Percentiles rank a stretch among this genome's conserved stretches.
phyloP scores from a whole-genome alignment of 2,329 filamentous ascomycete genomes.

The Ophiosphaerella narmari region DNA sequence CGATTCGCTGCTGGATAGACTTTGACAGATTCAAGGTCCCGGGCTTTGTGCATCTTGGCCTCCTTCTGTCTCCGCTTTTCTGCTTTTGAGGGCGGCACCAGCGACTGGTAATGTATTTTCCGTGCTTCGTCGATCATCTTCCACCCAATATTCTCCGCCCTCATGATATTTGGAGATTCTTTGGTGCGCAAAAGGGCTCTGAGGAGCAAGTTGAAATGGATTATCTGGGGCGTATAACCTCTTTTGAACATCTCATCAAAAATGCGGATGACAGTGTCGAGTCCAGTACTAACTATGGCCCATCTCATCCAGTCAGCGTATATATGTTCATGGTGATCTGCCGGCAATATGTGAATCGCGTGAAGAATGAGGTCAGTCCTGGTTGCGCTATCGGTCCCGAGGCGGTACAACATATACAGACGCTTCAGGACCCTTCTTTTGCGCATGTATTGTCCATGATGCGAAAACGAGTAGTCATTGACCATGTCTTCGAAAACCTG shows the following conservation, averaged over 20 bases:
- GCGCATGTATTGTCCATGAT: constrained; percentile 41
- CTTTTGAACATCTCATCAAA: constrained; percentile 75
- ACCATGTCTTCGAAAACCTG: constrained; percentile 90
- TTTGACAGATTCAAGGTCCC: constrained; percentile 3
- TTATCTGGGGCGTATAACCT: constrained; percentile 69
- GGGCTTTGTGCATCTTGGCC: not conserved
- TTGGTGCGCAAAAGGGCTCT: constrained; percentile 71
- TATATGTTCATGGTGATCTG: constrained; percentile 72
- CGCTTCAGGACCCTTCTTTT: constrained; percentile 24
- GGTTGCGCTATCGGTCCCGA: constrained; percentile 34
- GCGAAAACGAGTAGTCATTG: constrained; percentile 54
- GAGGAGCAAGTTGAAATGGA: constrained; percentile 81
- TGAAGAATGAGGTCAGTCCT: constrained; percentile 39
- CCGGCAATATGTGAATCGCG: constrained; percentile 59
- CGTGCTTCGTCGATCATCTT: constrained; percentile 39
- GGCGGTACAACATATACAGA: constrained; percentile 33
- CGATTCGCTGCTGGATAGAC: constrained; percentile 32
- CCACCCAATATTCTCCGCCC: constrained; percentile 44
- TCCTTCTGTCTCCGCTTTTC: constrained; percentile 4
- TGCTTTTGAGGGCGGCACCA: not conserved
- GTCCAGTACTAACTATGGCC: constrained; percentile 67
- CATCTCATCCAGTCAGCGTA: constrained; percentile 88
- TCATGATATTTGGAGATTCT: constrained; percentile 21
- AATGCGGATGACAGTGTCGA: constrained; percentile 71
- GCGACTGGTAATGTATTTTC: not conserved